Base-by-base conservation (phyloP, 192 early-diverging fungal genomes). In the Geosiphon pyriformis region DNA sequence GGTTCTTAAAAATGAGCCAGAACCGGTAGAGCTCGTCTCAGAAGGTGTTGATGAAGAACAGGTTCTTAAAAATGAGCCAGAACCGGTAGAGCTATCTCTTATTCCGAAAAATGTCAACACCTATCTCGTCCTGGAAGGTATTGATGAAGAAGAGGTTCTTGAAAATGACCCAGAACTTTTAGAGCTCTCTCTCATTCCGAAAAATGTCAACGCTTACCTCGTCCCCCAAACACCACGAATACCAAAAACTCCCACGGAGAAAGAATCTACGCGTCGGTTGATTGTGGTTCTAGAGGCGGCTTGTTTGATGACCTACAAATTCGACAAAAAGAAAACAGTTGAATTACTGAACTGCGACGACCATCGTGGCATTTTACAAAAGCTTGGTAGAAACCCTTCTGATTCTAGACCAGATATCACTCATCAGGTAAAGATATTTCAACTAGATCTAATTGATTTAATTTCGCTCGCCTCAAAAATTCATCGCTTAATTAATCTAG, bases 271-370 rank as follows among this genome's bases (percentile, higher is more conserved):
- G 11, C 87, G 85, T 59, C 85, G 96, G 20, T 78, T 97, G 29
- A 97, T 97, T 68, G 95, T 97, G 26, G 88, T 99, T n/a, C 81
- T 97, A 29, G 90, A 93, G 71, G 80, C 86, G 22, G 94, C 94
- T 4, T 88, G 86, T 58, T 79, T 99, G 34, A 94, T 96, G 72
- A 95, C 93, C 18, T 91, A 90, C 73, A 96, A 96, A 79, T 82
- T 94, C 23, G 85, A 88, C 20, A 88, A 90, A 68, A 77, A 83
- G 64, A 88, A 86, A 17, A 78, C 81, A 58, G 96, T 95, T 72
- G 91, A 93, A 71, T 80, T 97, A 59, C 81, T 98, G 50, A 98
- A 98, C 81, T 94, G 91, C 70, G 97, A 99, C 74, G 97, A 99
- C 76, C 94, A 98, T 74, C 81, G 88, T 64, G 84, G 89, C 34